Conservation (phyloP, 352 stramenopile species). For the Blastocystis sp. region DNA sequence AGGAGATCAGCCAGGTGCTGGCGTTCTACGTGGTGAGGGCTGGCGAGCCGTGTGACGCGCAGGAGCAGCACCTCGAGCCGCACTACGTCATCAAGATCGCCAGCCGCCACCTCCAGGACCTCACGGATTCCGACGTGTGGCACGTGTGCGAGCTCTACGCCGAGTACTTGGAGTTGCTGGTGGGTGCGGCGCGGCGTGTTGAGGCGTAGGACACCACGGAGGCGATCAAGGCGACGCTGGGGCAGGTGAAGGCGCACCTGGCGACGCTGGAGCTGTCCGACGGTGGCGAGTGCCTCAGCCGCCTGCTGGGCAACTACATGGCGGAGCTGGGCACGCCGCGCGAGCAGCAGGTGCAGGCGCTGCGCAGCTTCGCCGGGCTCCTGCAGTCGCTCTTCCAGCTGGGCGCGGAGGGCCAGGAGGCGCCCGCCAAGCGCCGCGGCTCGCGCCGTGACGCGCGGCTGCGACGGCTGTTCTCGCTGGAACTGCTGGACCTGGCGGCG, state of each 20-base stretch:
- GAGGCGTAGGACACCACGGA: slow-evolving; percentile 2
- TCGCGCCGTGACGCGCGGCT: not conserved
- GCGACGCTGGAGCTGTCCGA: slow-evolving; percentile 30
- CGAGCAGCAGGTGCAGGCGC: not conserved
- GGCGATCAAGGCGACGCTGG: not conserved
- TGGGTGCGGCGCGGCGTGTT: not conserved
- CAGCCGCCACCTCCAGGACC: not conserved
- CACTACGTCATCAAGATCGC: slow-evolving; percentile 51
- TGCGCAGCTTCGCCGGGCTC: slow-evolving; percentile 3
- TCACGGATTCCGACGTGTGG: slow-evolving; percentile 30
- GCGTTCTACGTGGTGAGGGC: slow-evolving; percentile 1
- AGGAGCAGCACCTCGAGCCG: slow-evolving; percentile 57
- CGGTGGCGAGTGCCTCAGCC: not conserved
- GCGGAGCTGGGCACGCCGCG: not conserved
- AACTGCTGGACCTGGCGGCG: slow-evolving; percentile 28
- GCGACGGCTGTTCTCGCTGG: slow-evolving; percentile 27
- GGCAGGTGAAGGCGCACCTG: not conserved
- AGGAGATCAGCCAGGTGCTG: slow-evolving; percentile 28
- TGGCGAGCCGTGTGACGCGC: not conserved
- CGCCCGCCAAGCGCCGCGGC: not conserved
- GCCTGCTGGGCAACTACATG: not conserved
- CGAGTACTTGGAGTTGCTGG: slow-evolving; percentile 41
- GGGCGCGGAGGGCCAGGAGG: not conserved
- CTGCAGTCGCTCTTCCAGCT: not conserved
- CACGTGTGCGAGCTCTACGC: slow-evolving; percentile 31